Base-by-base conservation (phyloP, 148 eudicot species). In the Rhododendron kiyosumense region DNA sequence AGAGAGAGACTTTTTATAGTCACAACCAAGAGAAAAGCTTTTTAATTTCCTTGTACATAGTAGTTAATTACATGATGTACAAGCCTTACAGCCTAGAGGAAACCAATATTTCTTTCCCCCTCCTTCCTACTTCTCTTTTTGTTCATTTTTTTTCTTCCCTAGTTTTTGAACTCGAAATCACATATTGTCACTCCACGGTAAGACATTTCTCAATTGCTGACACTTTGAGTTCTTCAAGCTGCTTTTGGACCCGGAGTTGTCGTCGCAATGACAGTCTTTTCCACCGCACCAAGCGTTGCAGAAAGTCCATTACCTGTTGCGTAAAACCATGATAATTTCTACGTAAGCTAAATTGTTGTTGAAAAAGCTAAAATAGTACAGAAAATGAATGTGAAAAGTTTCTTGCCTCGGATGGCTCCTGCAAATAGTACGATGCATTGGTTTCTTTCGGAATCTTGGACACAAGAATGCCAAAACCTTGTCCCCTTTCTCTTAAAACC, bases 391-490 rank as follows among this genome's bases (percentile, higher is more conserved):
- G 18, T 69, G 28, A 3, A 57, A 48, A 15, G 6, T 18, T 59
- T 28, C 45, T 83, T 84, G 90, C 99, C 98, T 97, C 98, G 10
- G 94, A 88, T 28, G 99, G 98, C 65, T 93, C 99, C 45, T 91
- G 95, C 75, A 97, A 84, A 81, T 92, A 92, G 69, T 95, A 97
- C 67, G 98, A 92, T 15, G 99, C 99, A 82, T 93, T 88, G 51
- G 99, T 97, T 81, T 97, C 98, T 89, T 93, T 95, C 1, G 94
- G 95, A 73, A 88, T 84, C 78, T 94, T 94, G 7, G 98, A 95
- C 24, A 97, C 99, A 61, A 97, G 94, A 87, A 97, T 97, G 26
- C 99, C 99, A 84, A 92, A 90, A 67, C 99, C 99, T 91, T 94
- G 98, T 81, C 90, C 98, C 71, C 94, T 92, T n/a, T 94, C 93